A percentile compares a stretch with the other conserved stretches of the same genome.
phyloP scores from a whole-genome alignment of 768 basidiomycete genomes.

The Heimioporus sp. region DNA sequence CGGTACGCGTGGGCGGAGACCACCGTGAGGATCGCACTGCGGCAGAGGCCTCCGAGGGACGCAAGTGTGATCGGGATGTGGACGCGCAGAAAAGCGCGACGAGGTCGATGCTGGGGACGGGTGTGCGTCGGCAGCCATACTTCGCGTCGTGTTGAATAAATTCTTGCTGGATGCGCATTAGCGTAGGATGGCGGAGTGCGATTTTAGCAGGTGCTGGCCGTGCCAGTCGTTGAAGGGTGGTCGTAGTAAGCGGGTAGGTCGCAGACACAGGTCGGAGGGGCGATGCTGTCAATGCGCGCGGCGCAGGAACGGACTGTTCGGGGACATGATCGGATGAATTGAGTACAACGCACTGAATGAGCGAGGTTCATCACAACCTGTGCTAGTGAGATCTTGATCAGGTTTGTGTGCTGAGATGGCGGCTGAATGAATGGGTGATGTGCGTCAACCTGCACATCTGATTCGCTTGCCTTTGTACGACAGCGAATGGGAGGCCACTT shows the following conservation, averaged over 20 bases:
- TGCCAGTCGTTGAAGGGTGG: no score
- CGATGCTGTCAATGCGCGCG: constrained; percentile 14
- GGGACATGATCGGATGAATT: neutral
- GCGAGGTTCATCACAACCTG: neutral
- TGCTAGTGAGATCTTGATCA: no score
- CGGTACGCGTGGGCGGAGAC: constrained; percentile 4
- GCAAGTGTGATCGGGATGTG: constrained; percentile 11
- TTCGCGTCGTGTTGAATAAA: constrained; percentile 3
- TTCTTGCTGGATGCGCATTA: constrained; percentile 16
- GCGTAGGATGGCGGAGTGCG: neutral
- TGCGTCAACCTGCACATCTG: neutral
- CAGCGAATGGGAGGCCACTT: constrained; percentile 17
- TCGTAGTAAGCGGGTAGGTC: no score
- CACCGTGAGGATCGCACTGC: constrained; percentile 7
- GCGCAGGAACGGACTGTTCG: constrained; percentile 5
- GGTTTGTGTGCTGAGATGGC: neutral
- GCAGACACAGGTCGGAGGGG: constrained; percentile 16
- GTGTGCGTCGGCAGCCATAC: neutral
- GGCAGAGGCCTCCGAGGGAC: constrained; percentile 2
- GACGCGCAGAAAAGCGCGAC: constrained; percentile 12
- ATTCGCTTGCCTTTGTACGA: neutral
- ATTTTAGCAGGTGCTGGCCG: no score
- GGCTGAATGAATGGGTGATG: constrained; percentile 20
- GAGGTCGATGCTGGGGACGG: constrained; percentile 24
- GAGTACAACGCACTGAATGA: neutral